Evolutionary conservation across 2,329 filamentous ascomycete genomes (phyloP), one percentile per base, ranked within the genome.

Genomic region (Colletotrichum simmondsii): DNA sequence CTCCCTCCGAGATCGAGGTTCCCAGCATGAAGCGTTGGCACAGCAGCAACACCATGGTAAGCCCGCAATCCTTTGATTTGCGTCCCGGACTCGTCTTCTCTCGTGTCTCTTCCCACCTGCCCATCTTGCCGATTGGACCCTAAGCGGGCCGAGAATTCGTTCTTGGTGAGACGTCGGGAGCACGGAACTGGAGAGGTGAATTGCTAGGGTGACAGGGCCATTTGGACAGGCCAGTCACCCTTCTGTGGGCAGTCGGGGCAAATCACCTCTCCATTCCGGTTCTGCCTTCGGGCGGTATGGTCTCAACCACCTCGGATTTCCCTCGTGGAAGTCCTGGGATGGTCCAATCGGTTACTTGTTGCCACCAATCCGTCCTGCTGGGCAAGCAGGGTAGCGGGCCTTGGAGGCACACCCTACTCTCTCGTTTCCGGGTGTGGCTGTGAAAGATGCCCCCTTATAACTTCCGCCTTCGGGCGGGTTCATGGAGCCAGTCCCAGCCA

Each of bases 371-470:
- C 62, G 66, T 49, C 14, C 59, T 54, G 65, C 46, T 64, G 66
- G 59, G 59, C 49, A 56, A 35, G 37, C 66, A 56, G 59, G 53
- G 37, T 49, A 65, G 59, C 67, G 54, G 22, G 56, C 37, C 62
- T 65, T 26, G 42, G 60, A 69, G 66, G 37, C 14, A 24, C 28
- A 53, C 65, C 65, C 65, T 53, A 68, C 58, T 53, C 65, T 68
- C 65, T 61, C 59, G 65, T 68, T 63, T 56, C 65, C 57, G 65
- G 65, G 65, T 67, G 49, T 67, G 64, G 30, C 57, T 49, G 64
- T 60, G 64, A 42, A 32, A n/a, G 56, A 42, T 61, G 32, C 46
- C 54, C 46, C 58, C 65, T 68, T 63, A 16, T 12, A 10, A 35
- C 30, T 14, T n/a, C 49, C 22, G 22, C 30, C 32, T 8, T 30